Evolutionary conservation across 192 early-diverging fungal genomes (phyloP), one percentile per base, ranked within the genome.

Genomic region (Helicostylum pulchrum): DNA sequence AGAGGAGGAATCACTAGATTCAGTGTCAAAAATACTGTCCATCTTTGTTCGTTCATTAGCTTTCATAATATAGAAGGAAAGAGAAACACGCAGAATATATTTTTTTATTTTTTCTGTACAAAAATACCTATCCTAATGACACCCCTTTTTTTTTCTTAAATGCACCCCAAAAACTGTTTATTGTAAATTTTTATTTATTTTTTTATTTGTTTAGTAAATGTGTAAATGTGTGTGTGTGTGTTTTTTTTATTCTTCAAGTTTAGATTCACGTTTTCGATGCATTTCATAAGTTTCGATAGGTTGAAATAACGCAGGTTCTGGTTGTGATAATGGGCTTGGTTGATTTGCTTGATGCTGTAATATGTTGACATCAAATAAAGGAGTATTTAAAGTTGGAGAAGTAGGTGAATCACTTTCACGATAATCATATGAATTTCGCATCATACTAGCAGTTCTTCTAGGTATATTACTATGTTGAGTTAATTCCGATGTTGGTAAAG

Each of bases 191-290:
- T 53, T 23, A 53, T 12, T 12, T 26, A 26, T 23, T n/a, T 55
- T 34, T 55, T n/a, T 32, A 26, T 7, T n/a, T 12, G 10, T 30
- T 53, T 10, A 19, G 36, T 36, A n/a, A 19, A 57, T 57, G n/a
- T n/a, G 36, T 57, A 39, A 42, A 36, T 59, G 17, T 43, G 19
- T 43, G 3, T 20, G n/a, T n/a, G n/a, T n/a, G n/a, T n/a, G n/a
- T 43, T 59, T 39, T 39, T 42, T 45, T 39, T 59, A 43, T 21
- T 62, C 47, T 62, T 62, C 61, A 42, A 51, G 61, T 51, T 62
- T 62, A 50, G 61, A 62, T 31, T 51, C 61, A 62, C 61, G 61
- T 51, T 49, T n/a, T 62, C 61, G 47, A 49, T 51, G 32, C 48
- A 62, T 51, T 51, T 62, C 61, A 50, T 36, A 51, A 17, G 61